Conservation (phyloP, 768 basidiomycete genomes). For the Cantharellus cinnabarinus region DNA sequence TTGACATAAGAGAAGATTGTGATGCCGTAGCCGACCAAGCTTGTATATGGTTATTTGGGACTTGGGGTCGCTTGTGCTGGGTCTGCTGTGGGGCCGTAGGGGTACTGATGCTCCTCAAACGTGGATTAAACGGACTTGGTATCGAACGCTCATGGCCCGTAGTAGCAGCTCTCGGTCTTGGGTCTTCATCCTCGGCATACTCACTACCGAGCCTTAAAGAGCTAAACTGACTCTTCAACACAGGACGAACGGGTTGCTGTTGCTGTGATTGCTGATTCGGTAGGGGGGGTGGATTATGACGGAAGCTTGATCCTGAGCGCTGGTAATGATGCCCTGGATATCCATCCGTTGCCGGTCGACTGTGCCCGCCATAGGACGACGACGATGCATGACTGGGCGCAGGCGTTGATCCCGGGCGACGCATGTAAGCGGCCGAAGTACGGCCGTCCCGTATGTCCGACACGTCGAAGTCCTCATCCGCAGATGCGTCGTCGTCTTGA, state of each 20-base stretch:
- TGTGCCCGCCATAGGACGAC: too few relatives aligned
- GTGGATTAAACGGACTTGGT: neutral
- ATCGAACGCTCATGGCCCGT: too few relatives aligned
- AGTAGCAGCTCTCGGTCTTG: neutral
- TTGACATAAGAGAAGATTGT: neutral
- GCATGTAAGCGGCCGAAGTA: neutral
- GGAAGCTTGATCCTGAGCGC: neutral
- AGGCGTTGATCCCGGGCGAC: neutral
- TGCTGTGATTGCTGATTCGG: neutral
- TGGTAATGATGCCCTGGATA: neutral
- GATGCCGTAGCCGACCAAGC: neutral
- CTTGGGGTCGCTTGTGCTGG: neutral
- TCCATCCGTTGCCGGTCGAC: neutral
- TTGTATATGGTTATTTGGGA: constrained; percentile 9
- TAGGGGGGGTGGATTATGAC: neutral
- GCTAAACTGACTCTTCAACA: constrained; percentile 49
- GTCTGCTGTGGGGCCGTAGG: constrained; percentile 4
- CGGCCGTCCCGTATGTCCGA: neutral
- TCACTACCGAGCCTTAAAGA: constrained; percentile 35
- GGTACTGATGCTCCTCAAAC: constrained; percentile 2
- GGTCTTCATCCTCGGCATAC: constrained; percentile 26
- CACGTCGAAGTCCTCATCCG: neutral
- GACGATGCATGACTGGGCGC: neutral
- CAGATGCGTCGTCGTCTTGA: neutral
- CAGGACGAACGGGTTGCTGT: neutral